Conservation (phyloP, 2,329 filamentous ascomycete species). For the Talaromyces funiculosus region DNA sequence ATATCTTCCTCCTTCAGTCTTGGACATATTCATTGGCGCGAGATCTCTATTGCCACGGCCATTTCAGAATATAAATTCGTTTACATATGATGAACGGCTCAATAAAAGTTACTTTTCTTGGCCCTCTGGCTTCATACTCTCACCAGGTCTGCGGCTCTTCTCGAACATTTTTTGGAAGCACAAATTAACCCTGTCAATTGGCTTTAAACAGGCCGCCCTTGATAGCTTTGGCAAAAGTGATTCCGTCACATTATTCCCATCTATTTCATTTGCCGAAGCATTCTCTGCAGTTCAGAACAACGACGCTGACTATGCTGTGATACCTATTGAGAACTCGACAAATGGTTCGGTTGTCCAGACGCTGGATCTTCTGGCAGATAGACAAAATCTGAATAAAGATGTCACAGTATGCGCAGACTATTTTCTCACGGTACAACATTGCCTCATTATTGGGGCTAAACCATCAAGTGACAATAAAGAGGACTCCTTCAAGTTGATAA, state of each 20-base stretch:
- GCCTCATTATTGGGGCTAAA: conserved; percentile 56
- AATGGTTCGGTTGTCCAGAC: conserved; percentile 90
- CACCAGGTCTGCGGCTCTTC: conserved; percentile 53
- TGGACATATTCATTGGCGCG: not conserved
- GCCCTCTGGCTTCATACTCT: conserved; percentile 61
- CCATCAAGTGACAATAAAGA: conserved; percentile 11
- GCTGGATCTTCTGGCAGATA: conserved; percentile 80
- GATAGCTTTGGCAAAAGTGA: conserved; percentile 39
- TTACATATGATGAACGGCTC: conserved; percentile 18
- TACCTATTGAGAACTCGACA: conserved; percentile 93
- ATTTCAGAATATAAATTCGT: not conserved
- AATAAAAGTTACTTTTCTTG: conserved; percentile 51
- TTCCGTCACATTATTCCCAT: conserved; percentile 27
- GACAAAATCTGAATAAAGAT: conserved; percentile 57
- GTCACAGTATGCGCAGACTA: conserved; percentile 75
- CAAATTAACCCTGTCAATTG: not conserved
- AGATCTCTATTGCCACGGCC: not conserved
- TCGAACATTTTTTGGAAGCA: not conserved
- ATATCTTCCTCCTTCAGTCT: not conserved
- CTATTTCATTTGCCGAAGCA: conserved; percentile 54
- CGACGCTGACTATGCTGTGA: conserved; percentile 64
- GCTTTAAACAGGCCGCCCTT: conserved; percentile 47
- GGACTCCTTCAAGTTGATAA: conserved; percentile 53
- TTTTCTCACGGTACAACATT: conserved; percentile 85
- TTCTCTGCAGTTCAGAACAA: conserved; percentile 71